Conservation (phyloP, 1,284 basidiomycete species). For the Fereydounia khargensis region DNA sequence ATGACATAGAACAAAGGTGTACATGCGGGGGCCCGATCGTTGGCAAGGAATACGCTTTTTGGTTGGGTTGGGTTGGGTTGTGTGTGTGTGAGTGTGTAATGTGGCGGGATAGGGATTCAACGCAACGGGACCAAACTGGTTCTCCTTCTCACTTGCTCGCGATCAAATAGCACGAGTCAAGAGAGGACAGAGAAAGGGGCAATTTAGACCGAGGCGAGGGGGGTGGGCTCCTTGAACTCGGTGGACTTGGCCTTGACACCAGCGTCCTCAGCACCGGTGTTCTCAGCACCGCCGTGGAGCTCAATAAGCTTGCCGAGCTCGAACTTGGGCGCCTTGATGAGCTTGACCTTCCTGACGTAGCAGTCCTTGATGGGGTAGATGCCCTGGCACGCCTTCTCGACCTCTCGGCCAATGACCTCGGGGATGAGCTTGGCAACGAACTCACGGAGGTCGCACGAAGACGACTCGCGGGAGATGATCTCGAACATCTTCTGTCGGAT, state of each 20-base stretch:
- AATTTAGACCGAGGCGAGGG: conserved; percentile 68
- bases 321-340: conserved; percentile 95
- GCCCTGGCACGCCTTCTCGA: conserved; percentile 93
- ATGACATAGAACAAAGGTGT: too few relatives aligned
- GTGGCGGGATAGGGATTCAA: too few relatives aligned
- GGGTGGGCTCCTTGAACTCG: conserved; percentile 89
- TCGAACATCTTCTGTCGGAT: conserved; percentile 99
- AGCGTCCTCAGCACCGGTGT: conserved; percentile 68
- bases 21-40: too few relatives aligned
- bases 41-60: too few relatives aligned
- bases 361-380: conserved; percentile 91
- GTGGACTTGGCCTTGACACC: conserved; percentile 76
- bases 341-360: conserved; percentile 87
- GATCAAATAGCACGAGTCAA: too few relatives aligned
- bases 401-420: conserved; percentile 98
- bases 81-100: too few relatives aligned
- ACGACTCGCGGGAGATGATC: conserved; percentile 96
- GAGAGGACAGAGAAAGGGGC: too few relatives aligned
- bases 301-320: conserved; percentile 92
- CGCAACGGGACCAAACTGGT: too few relatives aligned
- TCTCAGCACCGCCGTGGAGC: conserved; percentile 75
- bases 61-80: too few relatives aligned
- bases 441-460: conserved; percentile 95
- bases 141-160: too few relatives aligned
- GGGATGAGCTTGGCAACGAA: conserved; percentile 93